Evolutionary conservation across 2,329 filamentous ascomycete species (phyloP).

Genomic region (Fusarium humuli): DNA sequence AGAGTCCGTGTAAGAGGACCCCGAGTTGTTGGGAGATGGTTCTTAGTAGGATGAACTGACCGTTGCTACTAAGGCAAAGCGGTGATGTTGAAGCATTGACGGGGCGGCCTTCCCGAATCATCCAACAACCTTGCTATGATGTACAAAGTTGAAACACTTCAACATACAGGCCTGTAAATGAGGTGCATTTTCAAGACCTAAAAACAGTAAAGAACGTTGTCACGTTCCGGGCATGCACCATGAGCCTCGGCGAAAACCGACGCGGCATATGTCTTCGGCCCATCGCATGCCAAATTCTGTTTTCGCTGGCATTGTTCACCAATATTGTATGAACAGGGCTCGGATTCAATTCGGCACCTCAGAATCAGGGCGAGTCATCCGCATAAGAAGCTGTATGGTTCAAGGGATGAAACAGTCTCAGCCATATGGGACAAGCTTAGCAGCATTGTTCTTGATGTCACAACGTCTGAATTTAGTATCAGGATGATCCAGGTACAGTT

Average conservation of each 20-base stretch:
- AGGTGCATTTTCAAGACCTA: constrained; percentile 38
- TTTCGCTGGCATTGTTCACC: constrained; percentile 9
- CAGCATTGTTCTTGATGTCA: constrained; percentile 35
- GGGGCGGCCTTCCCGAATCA: constrained; percentile 32
- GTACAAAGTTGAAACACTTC: constrained; percentile 42
- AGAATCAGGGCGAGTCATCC: constrained; percentile 38
- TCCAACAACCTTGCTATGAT: constrained; percentile 28
- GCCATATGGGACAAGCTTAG: constrained; percentile 29
- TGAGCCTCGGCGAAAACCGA: constrained; percentile 34
- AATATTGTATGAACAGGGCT: constrained; percentile 20
- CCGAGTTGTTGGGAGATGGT: constrained; percentile 10
- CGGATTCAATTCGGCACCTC: constrained; percentile 21
- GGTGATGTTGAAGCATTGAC: constrained; percentile 34
- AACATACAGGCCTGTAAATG: constrained; percentile 37
- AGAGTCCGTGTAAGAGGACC: constrained; percentile 2
- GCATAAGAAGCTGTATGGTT: constrained; percentile 21
- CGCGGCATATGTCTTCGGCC: constrained; percentile 37
- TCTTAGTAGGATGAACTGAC: not conserved
- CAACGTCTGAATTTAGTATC: constrained; percentile 28
- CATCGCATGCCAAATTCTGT: constrained; percentile 18
- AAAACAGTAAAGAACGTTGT: constrained; percentile 34
- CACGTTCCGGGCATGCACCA: constrained; percentile 38
- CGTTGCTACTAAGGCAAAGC: constrained; percentile 5
- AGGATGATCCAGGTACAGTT: constrained; percentile 32
- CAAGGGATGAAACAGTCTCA: constrained; percentile 44